Evolutionary conservation across 1,284 basidiomycete species (phyloP), one percentile per base, ranked within the genome.

Genomic region (Tetrapyrgos nigripes): DNA sequence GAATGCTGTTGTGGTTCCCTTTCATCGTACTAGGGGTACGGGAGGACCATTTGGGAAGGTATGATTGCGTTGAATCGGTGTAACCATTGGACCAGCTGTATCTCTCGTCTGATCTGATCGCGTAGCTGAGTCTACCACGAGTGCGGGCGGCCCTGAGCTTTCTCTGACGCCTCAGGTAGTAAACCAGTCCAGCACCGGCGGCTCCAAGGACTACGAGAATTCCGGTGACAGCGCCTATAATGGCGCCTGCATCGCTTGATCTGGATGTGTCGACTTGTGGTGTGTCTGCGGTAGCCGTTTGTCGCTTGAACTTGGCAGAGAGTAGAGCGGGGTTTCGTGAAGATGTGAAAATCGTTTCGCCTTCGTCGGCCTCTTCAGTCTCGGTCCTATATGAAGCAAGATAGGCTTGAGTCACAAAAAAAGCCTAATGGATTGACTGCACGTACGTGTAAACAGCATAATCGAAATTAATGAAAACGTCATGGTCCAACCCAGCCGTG

Each of bases 381-480:
- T 40, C 37, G 17, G 17, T n/a, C 37, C 37, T 40, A 40, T 9
- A 40, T 40, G 19, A 40, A 6, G 37, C 14, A 5, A n/a, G 17
- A 40, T 40, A 40, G 19, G 37, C 37, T 40, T 40, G 13, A 40
- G 19, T 40, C 37, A 40, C 31, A 33, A 14, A n/a, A 40, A 8
- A n/a, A 9, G 37, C 5, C 37, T 40, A 17, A 5, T n/a, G 37
- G 19, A 40, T 11, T 40, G 37, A 9, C 17, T 17, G 4, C 14
- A 40, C 37, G 37, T 40, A 40, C 37, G 37, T 40, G 17, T 40
- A 40, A 40, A 40, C 17, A 40, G 37, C 75, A 64, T 74, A 75
- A 57, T 77, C 76, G 61, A 77, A 76, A 55, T 70, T 74, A 29
- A 75, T 62, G 45, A 66, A 75, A 21, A 70, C 62, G 35, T 68